phyloP scores from a whole-genome alignment of 2,329 filamentous ascomycete genomes.

The Huntiella decipiens region DNA sequence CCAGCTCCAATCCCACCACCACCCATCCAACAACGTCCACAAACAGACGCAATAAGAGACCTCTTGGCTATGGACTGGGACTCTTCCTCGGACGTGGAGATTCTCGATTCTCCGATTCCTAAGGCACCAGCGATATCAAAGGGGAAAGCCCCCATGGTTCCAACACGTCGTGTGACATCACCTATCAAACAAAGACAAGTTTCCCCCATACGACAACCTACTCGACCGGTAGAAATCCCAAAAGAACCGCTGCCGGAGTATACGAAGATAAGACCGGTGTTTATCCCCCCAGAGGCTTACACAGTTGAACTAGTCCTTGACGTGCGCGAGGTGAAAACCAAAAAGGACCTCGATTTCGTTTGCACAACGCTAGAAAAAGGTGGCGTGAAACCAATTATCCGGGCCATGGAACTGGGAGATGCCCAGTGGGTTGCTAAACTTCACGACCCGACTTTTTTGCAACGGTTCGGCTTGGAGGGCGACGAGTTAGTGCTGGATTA shows the following conservation, averaged over 20 bases:
- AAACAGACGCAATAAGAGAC: no score
- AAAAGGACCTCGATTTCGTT: conserved; percentile 59
- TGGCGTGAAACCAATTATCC: conserved; percentile 45
- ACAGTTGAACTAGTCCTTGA: conserved; percentile 57
- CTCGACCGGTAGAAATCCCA: not conserved
- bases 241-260: not conserved
- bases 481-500: conserved; percentile 60
- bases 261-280: conserved; percentile 32
- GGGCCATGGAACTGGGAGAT: conserved; percentile 54
- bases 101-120: no score
- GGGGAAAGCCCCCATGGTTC: no score
- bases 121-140: no score
- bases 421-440: conserved; percentile 63
- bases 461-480: conserved; percentile 38
- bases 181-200: no score
- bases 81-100: no score
- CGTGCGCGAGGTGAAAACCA: conserved; percentile 53
- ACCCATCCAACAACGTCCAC: no score
- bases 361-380: conserved; percentile 49
- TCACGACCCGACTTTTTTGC: conserved; percentile 36
- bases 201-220: not conserved
- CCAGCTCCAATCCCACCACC: no score
- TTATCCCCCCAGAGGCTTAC: conserved; percentile 45
- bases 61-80: no score
- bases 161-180: no score